Base-by-base conservation (phyloP, 306 rosid genomes). In the Gillenia trifoliata region DNA sequence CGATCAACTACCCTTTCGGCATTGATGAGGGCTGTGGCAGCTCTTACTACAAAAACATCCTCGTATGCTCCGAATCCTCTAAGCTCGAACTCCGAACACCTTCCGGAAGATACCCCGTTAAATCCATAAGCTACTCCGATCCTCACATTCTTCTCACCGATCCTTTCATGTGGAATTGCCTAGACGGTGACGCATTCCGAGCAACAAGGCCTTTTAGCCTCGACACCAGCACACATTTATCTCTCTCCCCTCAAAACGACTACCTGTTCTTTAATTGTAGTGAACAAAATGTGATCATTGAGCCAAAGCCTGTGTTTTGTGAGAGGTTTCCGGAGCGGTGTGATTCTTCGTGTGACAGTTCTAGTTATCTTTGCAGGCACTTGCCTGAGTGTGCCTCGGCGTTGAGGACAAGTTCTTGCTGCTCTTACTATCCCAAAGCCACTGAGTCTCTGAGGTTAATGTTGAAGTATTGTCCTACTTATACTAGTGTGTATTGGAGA, bases 1-100 rank as follows among this genome's bases (percentile, higher is more conserved):
- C 92, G 2, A 91, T 94, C 70, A 85, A 75, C 56, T 91, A 94
- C 79, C 98, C 98, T 1, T 94, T 94, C 8, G 89, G 97, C 68
- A 86, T 94, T 11, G 98, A 90, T 47, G 96, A 91, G 57, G 98
- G 98, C 1, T 94, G 98, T 43, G 98, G 98, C 74, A 94, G 96
- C 82, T 89, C 96, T 1, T 88, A 91, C 69, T 94, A 88, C 83
- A 62, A 90, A 8, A 87, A 85, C 92, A 84, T 88, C 28, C 82
- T 94, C 0, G 57, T 55, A n/a, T 94, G 98, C 86, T 81, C 97
- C 1, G 75, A 79, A 4, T 36, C 88, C 0, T 77, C 72, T 22
- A 82, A 78, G 19, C 96, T 94, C 17, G 89, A 90, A 54, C 95
- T 94, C 62, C 83, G 93, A 76, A 91, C 97, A 50, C 92, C 98